Conservation (phyloP, 164 flowering plant genomes). For the Amborella trichopoda region DNA sequence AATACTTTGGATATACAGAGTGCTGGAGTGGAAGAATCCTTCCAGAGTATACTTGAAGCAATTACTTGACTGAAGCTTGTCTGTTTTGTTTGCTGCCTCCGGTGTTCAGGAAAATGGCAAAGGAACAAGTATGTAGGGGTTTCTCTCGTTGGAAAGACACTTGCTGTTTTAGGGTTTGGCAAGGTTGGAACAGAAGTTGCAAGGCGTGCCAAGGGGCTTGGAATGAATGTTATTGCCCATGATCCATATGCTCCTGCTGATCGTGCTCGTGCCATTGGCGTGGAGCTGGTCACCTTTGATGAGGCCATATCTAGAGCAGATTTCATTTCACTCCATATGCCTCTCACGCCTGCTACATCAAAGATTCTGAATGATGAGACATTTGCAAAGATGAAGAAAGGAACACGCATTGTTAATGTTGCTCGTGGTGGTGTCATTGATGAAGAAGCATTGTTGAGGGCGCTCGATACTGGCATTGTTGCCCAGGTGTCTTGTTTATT, state of each 20-base stretch:
- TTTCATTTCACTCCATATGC: conserved; percentile 84
- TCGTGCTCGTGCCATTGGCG: conserved; percentile 84
- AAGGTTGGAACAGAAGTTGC: conserved; percentile 91
- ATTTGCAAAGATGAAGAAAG: conserved; percentile 81
- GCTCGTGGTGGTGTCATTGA: conserved; percentile 93
- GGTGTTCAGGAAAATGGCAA: conserved; percentile 53
- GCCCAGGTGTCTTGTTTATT: conserved; percentile 45
- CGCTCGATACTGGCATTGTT: conserved; percentile 67
- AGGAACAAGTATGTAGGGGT: conserved; percentile 80
- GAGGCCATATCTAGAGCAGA: conserved; percentile 64
- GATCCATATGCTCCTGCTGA: conserved; percentile 94
- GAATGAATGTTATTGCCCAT: conserved; percentile 79
- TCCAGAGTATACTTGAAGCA: no score
- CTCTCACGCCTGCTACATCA: conserved; percentile 67
- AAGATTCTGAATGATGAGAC: conserved; percentile 73
- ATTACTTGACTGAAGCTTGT: no score
- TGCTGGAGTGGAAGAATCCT: no score
- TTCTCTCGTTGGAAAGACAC: conserved; percentile 76
- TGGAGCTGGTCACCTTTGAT: conserved; percentile 67
- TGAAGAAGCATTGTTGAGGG: conserved; percentile 74
- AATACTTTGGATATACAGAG: no score
- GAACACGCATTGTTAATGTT: conserved; percentile 70
- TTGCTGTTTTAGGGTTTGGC: conserved; percentile 84
- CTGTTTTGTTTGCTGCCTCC: neutral
- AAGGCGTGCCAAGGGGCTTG: conserved; percentile 75